Evolutionary conservation across 2,329 filamentous ascomycete species (phyloP).

Genomic region (Hymenoscyphus occultus): DNA sequence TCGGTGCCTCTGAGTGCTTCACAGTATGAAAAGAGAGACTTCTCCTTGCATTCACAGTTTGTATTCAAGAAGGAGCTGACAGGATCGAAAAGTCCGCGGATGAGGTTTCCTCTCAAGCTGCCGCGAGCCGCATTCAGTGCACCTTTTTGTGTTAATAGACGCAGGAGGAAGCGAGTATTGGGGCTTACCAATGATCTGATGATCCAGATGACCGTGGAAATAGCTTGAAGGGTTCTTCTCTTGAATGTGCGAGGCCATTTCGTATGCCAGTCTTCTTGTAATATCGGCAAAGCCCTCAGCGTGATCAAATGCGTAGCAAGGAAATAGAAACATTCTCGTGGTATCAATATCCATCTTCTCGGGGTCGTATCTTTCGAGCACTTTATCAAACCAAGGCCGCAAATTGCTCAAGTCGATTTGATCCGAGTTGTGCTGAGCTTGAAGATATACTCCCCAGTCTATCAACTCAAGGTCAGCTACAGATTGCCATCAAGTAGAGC

Average conservation of each 20-base stretch:
- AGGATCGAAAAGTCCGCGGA: not conserved
- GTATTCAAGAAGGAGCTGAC: not conserved
- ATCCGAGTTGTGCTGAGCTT: not conserved
- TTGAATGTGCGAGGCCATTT: not conserved
- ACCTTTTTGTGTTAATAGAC: not conserved
- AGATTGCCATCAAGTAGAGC: not conserved
- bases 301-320: not conserved
- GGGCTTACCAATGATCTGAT: not conserved
- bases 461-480: not conserved
- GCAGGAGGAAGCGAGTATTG: not conserved
- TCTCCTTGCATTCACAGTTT: not conserved
- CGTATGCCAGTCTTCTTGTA: not conserved
- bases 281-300: not conserved
- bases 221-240: not conserved
- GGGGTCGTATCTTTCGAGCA: not conserved
- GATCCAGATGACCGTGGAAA: not conserved
- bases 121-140: not conserved
- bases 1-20: conserved; percentile 12
- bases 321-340: not conserved
- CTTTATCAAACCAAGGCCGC: not conserved
- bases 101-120: not conserved
- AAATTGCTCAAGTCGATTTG: not conserved
- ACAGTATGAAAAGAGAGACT: conserved; percentile 15
- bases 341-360: not conserved
- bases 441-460: not conserved